Evolutionary conservation across 1,284 basidiomycete species (phyloP).

Genomic region (Phaffia rhodozyma): DNA sequence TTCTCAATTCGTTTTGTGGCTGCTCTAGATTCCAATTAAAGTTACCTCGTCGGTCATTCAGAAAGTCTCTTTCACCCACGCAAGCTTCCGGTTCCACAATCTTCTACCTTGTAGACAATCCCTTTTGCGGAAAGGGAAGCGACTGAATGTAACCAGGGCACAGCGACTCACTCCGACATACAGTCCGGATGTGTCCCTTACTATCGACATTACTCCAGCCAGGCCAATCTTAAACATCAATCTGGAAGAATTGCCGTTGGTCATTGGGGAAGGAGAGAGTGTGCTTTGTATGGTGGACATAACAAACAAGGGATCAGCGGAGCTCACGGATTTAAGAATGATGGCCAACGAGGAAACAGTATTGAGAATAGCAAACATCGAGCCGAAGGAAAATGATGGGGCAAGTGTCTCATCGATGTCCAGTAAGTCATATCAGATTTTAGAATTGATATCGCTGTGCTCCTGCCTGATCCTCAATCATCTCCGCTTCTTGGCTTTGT

Average conservation of each 20-base stretch:
- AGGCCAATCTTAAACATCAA: conserved; percentile 30
- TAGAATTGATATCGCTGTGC: not conserved
- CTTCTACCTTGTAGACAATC: conserved; percentile 35
- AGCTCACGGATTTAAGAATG: conserved; percentile 26
- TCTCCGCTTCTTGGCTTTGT: not conserved
- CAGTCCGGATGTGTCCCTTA: conserved; percentile 34
- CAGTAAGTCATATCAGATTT: not conserved
- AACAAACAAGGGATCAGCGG: conserved; percentile 28
- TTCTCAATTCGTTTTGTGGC: not conserved
- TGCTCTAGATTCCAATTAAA: conserved; percentile 25
- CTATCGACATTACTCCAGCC: conserved; percentile 28
- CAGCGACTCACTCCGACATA: conserved; percentile 35
- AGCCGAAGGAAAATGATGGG: not conserved
- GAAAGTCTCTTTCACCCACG: conserved; percentile 25
- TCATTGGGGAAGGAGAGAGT: conserved; percentile 31
- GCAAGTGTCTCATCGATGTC: not conserved
- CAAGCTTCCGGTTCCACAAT: conserved; percentile 36
- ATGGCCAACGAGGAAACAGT: conserved; percentile 25
- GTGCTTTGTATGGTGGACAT: conserved; percentile 24
- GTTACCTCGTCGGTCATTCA: conserved; percentile 23
- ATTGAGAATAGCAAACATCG: conserved; percentile 3
- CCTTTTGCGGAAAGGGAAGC: conserved; percentile 32
- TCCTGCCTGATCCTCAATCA: not conserved
- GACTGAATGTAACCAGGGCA: conserved; percentile 36
- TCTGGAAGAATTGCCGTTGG: conserved; percentile 23